Conservation (phyloP, 2,329 filamentous ascomycete genomes). For the Fusarium sp. region DNA sequence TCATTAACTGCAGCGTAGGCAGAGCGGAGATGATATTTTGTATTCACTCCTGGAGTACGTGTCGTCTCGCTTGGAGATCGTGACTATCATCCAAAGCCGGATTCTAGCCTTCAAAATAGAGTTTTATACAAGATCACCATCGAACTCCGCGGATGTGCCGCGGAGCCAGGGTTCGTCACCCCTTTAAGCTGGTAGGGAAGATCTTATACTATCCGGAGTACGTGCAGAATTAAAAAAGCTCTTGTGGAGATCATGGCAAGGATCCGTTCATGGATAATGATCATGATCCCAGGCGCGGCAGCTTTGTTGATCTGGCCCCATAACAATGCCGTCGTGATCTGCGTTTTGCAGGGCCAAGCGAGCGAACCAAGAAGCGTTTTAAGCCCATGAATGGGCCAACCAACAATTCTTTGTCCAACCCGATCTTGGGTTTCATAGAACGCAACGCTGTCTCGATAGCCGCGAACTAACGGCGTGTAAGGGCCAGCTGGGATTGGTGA, state of each 20-base stretch:
- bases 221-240: background rate
- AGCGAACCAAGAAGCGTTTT: conserved; percentile 1
- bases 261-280: conserved; percentile 1
- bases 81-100: background rate
- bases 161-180: background rate
- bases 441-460: conserved; percentile 14
- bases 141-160: background rate
- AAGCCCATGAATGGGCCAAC: background rate
- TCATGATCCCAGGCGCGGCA: conserved; percentile 3
- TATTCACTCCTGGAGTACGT: background rate
- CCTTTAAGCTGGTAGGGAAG: background rate
- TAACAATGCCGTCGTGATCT: conserved; percentile 15
- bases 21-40: background rate
- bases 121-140: background rate
- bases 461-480: conserved; percentile 18
- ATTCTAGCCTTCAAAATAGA: background rate
- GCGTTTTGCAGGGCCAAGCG: conserved; percentile 3
- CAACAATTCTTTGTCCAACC: background rate
- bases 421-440: conserved; percentile 14
- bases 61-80: no score
- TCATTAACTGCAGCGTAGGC: background rate
- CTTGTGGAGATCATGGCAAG: background rate
- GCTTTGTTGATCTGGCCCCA: conserved; percentile 14
- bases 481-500: conserved; percentile 9
- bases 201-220: background rate